These are phyloP conservation scores for Pontederia crassipes DNA, from an alignment of 176 grass and related monocot species.

Conservation along the genomic window DNA sequence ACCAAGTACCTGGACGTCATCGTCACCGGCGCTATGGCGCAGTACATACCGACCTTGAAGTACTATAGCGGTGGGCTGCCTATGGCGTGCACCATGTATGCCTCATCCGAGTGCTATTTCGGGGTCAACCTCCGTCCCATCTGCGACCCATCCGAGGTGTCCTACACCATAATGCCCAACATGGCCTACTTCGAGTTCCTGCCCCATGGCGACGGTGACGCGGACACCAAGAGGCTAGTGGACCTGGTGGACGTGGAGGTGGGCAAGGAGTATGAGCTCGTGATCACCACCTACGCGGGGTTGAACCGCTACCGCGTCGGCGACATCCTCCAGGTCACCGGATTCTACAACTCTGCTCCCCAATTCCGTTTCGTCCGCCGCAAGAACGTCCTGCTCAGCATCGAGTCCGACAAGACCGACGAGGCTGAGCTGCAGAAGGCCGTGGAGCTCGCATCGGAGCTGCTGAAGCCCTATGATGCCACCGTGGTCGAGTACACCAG, in stretches of 20 bases:
- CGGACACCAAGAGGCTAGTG: conserved; percentile 37
- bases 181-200: conserved; percentile 99
- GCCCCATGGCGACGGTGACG: conserved; percentile 32
- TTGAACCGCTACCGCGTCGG: conserved; percentile 93
- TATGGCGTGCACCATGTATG: conserved; percentile 98
- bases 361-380: conserved; percentile 88
- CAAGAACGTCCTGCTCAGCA: conserved; percentile 91
- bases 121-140: conserved; percentile 82
- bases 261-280: conserved; percentile 86
- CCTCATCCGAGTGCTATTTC: conserved; percentile 91
- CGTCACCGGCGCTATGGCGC: conserved; percentile 91
- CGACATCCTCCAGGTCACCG: conserved; percentile 68
- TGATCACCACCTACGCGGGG: conserved; percentile 92
- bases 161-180: conserved; percentile 99
- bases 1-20: conserved; percentile 95
- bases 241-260: conserved; percentile 70
- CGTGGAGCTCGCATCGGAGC: conserved; percentile 55
- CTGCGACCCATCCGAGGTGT: conserved; percentile 72
- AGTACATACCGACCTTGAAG: conserved; percentile 84
- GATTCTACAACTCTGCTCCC: conserved; percentile 77
- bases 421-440: conserved; percentile 90
- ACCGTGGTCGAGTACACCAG: conserved; percentile 88
- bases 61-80: conserved; percentile 78
- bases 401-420: conserved; percentile 96
- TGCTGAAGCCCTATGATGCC: conserved; percentile 63